Evolutionary conservation across 331 rosid species (phyloP).

Genomic region (Malus hybrid): DNA sequence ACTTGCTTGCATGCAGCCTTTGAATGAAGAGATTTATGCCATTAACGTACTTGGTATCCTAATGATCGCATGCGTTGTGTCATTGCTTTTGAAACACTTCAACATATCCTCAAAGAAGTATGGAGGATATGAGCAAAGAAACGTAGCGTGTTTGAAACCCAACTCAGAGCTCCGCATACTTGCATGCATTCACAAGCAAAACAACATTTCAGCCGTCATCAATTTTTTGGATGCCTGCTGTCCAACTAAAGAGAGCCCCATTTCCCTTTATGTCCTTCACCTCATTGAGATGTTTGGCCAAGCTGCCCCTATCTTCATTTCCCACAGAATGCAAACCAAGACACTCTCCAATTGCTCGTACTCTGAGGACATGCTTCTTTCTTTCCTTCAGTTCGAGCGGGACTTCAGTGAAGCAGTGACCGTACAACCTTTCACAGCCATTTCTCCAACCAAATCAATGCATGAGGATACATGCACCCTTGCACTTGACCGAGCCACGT

Average conservation of each 20-base stretch:
- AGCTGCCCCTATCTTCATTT: constrained; percentile 26
- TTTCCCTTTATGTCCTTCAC: constrained; percentile 25
- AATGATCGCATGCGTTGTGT: not conserved
- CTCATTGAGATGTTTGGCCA: constrained; percentile 26
- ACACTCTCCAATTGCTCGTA: not conserved
- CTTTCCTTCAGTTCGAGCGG: constrained; percentile 13
- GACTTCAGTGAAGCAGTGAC: not conserved
- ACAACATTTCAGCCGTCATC: not conserved
- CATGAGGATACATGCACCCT: constrained; percentile 24
- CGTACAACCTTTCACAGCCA: constrained; percentile 18
- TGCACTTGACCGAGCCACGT: constrained; percentile 8
- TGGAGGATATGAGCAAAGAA: constrained; percentile 18
- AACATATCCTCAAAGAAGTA: constrained; percentile 20
- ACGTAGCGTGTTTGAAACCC: constrained; percentile 11
- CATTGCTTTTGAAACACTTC: constrained; percentile 11
- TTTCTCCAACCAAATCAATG: constrained; percentile 21
- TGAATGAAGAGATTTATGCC: too few relatives aligned
- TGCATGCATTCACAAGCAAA: constrained; percentile 7
- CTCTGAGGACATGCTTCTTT: constrained; percentile 10
- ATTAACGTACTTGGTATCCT: not conserved
- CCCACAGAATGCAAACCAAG: constrained; percentile 15
- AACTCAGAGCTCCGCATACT: constrained; percentile 19
- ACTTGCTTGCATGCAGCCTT: too few relatives aligned
- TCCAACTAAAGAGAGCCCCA: constrained; percentile 19
- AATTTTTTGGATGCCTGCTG: constrained; percentile 14